Percentiles rank a stretch among this genome's conserved stretches.
phyloP scores from a whole-genome alignment of 1,284 basidiomycete species.

The Pholiota adiposa region DNA sequence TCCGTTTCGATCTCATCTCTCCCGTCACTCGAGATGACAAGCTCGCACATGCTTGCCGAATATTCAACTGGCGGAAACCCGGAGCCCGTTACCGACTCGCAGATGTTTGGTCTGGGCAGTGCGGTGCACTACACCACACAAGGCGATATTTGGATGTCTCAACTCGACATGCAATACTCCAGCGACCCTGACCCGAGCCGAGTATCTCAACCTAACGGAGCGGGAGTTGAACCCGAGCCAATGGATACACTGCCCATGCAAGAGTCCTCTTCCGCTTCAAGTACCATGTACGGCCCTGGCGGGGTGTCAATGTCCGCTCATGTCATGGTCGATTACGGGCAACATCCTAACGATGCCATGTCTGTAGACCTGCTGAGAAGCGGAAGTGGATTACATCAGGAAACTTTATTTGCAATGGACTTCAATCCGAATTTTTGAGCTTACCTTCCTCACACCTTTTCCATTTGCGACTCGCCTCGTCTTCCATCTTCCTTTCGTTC shows the following conservation, averaged over 20 bases:
- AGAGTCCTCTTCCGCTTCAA: background rate
- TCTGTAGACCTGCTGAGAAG: slow-evolving; percentile 1
- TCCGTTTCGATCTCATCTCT: slow-evolving; percentile 18
- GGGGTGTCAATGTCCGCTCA: background rate
- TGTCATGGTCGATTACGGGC: slow-evolving; percentile 1
- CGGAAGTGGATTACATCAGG: slow-evolving; percentile 8
- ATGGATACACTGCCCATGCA: slow-evolving; percentile 8
- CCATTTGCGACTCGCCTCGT: background rate
- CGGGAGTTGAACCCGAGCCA: background rate
- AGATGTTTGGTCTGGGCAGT: background rate
- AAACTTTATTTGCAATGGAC: slow-evolving; percentile 26
- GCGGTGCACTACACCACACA: slow-evolving; percentile 14
- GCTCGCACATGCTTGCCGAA: slow-evolving; percentile 12
- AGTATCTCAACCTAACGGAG: background rate
- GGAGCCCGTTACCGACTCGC: slow-evolving; percentile 10
- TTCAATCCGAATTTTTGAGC: slow-evolving; percentile 26
- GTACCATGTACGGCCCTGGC: slow-evolving; percentile 1
- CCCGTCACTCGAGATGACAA: slow-evolving; percentile 11
- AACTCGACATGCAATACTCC: slow-evolving; percentile 16
- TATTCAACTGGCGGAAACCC: slow-evolving; percentile 23
- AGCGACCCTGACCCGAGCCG: slow-evolving; percentile 10
- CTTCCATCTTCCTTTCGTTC: background rate
- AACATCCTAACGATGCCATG: background rate
- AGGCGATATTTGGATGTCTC: slow-evolving; percentile 23
- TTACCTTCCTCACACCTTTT: background rate